phyloP scores from a whole-genome alignment of 2,329 filamentous ascomycete genomes.

The Colletotrichum lupini region DNA sequence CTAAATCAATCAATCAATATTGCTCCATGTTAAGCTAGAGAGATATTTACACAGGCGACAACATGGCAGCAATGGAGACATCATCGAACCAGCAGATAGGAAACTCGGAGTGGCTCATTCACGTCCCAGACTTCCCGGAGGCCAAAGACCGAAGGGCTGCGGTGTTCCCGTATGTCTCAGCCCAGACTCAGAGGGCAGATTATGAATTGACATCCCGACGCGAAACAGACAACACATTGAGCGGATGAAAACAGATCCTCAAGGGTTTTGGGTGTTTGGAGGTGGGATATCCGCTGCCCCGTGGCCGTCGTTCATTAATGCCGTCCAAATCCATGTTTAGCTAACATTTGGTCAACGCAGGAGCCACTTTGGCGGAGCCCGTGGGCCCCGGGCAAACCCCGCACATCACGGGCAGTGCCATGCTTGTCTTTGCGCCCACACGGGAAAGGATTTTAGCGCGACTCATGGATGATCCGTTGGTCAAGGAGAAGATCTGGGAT shows the following conservation, averaged over 20 bases:
- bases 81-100: too few relatives aligned
- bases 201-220: neutral
- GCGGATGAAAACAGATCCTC: constrained; percentile 8
- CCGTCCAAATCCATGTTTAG: neutral
- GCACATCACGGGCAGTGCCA: constrained; percentile 8
- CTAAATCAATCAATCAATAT: too few relatives aligned
- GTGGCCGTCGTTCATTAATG: too few relatives aligned
- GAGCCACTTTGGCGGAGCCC: constrained; percentile 9
- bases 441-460: neutral
- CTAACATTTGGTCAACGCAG: constrained; percentile 3
- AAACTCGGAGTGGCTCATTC: constrained; percentile 1
- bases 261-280: constrained; percentile 8
- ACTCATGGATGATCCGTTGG: neutral
- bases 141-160: neutral
- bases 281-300: neutral
- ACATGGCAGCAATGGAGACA: too few relatives aligned
- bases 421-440: constrained; percentile 1
- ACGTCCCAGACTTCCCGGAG: neutral
- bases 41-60: too few relatives aligned
- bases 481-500: constrained; percentile 1
- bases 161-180: constrained; percentile 5
- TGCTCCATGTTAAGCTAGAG: too few relatives aligned
- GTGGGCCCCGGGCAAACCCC: constrained; percentile 5
- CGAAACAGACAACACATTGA: constrained; percentile 4
- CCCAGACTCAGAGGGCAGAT: neutral